Evolutionary conservation across 345 rosid genomes (phyloP).

Genomic region (Corchorus olitorius): DNA sequence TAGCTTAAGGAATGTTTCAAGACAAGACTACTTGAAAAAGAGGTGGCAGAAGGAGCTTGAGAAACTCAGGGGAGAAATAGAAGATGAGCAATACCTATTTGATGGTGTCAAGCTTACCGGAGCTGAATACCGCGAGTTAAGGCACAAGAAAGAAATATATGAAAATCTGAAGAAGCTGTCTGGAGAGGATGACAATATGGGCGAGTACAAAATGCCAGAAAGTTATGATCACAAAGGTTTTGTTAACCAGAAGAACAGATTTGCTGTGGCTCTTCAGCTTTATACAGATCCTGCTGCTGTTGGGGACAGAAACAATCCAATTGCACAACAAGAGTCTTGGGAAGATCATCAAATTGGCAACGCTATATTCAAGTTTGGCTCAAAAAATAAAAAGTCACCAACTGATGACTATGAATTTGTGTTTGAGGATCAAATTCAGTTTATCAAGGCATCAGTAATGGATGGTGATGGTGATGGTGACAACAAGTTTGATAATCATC

Average conservation of each 20-base stretch:
- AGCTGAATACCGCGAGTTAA: constrained; percentile 60
- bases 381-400: constrained; percentile 68
- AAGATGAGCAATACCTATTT: constrained; percentile 86
- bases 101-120: constrained; percentile 74
- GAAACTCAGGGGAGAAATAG: constrained; percentile 88
- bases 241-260: constrained; percentile 92
- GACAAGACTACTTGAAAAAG: constrained; percentile 90
- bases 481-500: constrained; percentile 58
- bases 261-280: constrained; percentile 86
- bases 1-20: constrained; percentile 86
- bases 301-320: constrained; percentile 91
- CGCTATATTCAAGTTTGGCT: constrained; percentile 76
- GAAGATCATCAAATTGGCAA: constrained; percentile 97
- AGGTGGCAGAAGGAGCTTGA: constrained; percentile 97
- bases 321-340: constrained; percentile 99
- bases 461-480: constrained; percentile 51
- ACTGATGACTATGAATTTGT: constrained; percentile 81
- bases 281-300: constrained; percentile 64
- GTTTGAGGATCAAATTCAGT: constrained; percentile 95
- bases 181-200: constrained; percentile 60
- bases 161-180: constrained; percentile 82
- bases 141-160: constrained; percentile 84
- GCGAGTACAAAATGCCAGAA: constrained; percentile 94
- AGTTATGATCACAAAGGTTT: constrained; percentile 89
- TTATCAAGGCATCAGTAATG: constrained; percentile 80